These are phyloP conservation scores for Kodamaea lidongshanica DNA, from an alignment of 805 yeast species.

Conservation along the genomic window DNA sequence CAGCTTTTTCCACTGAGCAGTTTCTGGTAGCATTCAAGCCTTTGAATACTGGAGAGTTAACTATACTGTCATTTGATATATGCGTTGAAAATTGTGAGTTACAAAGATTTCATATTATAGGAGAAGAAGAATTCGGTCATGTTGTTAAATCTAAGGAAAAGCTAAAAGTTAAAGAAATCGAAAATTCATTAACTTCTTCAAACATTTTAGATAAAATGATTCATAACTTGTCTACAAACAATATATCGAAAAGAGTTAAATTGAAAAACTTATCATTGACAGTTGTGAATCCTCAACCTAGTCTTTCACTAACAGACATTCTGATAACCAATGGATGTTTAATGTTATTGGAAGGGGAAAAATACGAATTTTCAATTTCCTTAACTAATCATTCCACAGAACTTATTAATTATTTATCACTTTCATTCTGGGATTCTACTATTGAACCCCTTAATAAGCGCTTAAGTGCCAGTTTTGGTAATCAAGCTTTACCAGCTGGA, in stretches of 20 bases:
- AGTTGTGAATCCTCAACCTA: slow-evolving; percentile 52
- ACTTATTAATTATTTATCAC: slow-evolving; percentile 49
- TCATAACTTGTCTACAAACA: slow-evolving; percentile 22
- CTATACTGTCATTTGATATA: slow-evolving; percentile 46
- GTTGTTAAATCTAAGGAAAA: slow-evolving; percentile 5
- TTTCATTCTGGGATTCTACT: slow-evolving; percentile 68
- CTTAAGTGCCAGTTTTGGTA: slow-evolving; percentile 25
- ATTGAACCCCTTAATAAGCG: slow-evolving; percentile 56
- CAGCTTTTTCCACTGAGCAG: slow-evolving; percentile 24
- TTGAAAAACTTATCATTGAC: slow-evolving; percentile 21
- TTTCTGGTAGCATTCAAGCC: slow-evolving; percentile 47
- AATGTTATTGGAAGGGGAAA: slow-evolving; percentile 78
- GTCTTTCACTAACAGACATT: slow-evolving; percentile 44
- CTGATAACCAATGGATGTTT: slow-evolving; percentile 59
- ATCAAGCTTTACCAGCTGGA: slow-evolving; percentile 42
- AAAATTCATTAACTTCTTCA: neutral
- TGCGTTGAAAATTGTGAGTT: slow-evolving; percentile 45
- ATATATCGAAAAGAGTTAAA: slow-evolving; percentile 13
- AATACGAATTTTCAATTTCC: slow-evolving; percentile 41
- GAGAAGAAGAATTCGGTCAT: slow-evolving; percentile 19
- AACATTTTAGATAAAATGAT: slow-evolving; percentile 12
- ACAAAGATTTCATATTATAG: slow-evolving; percentile 40
- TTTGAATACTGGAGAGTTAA: slow-evolving; percentile 40
- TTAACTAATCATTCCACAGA: slow-evolving; percentile 57
- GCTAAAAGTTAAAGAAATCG: slow-evolving; percentile 1